Percentiles rank a stretch among this genome's conserved stretches.
Conservation (phyloP, 192 early-diverging fungal genomes). For the Coemansia sp. region DNA sequence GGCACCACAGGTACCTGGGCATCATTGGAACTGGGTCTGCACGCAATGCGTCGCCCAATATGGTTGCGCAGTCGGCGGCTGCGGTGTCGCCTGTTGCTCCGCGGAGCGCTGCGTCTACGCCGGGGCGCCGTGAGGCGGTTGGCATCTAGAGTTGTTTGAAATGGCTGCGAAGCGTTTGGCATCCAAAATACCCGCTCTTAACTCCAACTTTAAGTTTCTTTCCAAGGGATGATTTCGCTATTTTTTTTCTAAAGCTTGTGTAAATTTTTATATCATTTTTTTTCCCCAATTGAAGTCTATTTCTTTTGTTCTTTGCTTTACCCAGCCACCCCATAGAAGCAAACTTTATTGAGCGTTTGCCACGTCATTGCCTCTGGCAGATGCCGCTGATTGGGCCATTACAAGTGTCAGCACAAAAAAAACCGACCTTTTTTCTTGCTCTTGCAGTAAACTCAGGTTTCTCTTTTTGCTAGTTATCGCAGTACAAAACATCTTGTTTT, state of each 20-base stretch:
- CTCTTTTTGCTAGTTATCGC: too few relatives aligned
- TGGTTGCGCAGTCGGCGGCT: slow-evolving; percentile 4
- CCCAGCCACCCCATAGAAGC: neutral
- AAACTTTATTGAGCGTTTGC: neutral
- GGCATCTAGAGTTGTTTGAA: slow-evolving; percentile 10
- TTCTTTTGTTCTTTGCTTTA: too few relatives aligned
- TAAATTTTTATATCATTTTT: too few relatives aligned
- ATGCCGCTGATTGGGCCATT: slow-evolving; percentile 1
- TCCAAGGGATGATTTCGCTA: too few relatives aligned
- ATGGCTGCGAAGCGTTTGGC: too few relatives aligned
- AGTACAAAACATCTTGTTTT: neutral
- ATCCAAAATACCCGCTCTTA: too few relatives aligned
- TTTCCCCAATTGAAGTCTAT: too few relatives aligned
- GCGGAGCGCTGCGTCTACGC: slow-evolving; percentile 48
- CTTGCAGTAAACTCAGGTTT: slow-evolving; percentile 2
- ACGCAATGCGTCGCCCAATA: slow-evolving; percentile 26
- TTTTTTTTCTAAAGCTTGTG: too few relatives aligned
- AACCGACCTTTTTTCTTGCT: too few relatives aligned
- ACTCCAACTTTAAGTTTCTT: too few relatives aligned
- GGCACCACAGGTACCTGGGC: slow-evolving; percentile 10
- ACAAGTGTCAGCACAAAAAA: neutral
- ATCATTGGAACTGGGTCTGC: neutral
- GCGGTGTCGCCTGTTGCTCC: slow-evolving; percentile 38
- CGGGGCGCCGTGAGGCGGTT: slow-evolving; percentile 37
- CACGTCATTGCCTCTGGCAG: neutral